Evolutionary conservation across 2,329 filamentous ascomycete genomes (phyloP), one percentile per base, ranked within the genome.

Genomic region (Fusarium stilboides): DNA sequence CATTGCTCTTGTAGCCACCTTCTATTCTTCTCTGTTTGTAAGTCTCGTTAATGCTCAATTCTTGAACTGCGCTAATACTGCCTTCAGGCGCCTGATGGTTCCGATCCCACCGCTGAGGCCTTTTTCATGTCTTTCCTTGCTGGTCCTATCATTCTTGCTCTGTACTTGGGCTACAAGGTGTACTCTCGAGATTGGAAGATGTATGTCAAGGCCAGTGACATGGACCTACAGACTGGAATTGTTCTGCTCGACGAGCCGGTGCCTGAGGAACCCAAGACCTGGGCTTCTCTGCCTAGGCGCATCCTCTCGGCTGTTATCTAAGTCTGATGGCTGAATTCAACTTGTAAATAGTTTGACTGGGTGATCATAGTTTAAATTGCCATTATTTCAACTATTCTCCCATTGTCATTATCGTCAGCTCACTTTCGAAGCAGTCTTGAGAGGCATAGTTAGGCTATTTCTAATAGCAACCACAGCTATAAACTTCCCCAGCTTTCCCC

Each of bases 181-280:
- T 91, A 84, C 79, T 92, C 88, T 76, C 85, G 85, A 59, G 95
- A 94, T 2, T 82, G 68, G 68, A 49, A 43, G 8, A 1, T 85
- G 7, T 84, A 92, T 52, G 85, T 97, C 46, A 84, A 85, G 24
- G 81, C 87, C 34, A 84, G 86, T 46, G 91, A 97, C 68, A 97
- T 98, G 90, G 94, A 98, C 80, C 81, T 98, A 62, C 87, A 91
- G 57, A 97, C 94, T 1, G 95, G 95, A 76, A 81, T 97, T 39
- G 88, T 89, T 15, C 87, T 92, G 61, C 81, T 98, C 36, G 84
- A 97, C 8, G 58, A 63, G 19, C 58, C 60, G 2, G 22, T 63
- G 40, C 89, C 89, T 45, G 90, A 97, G 77, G 94, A 97, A 82
- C 81, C 85, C 33, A 91, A 57, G 53, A 34, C 62, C 1, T 65